phyloP scores from a whole-genome alignment of 495 filamentous ascomycete species.

The Penicillium macrosclerotiorum region DNA sequence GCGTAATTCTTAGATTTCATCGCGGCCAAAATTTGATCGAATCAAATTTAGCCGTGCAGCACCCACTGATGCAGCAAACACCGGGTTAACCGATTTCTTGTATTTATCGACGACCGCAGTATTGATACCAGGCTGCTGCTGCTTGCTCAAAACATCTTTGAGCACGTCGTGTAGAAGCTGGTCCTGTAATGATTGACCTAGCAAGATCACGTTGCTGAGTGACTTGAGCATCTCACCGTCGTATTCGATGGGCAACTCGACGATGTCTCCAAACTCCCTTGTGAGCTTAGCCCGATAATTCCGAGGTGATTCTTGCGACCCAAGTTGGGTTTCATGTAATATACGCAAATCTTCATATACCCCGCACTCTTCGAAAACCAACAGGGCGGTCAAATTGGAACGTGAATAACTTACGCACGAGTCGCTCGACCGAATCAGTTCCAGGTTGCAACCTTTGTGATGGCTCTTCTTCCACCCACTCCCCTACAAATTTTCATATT shows the following conservation, averaged over 20 bases:
- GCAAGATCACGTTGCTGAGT: slow-evolving; percentile 2
- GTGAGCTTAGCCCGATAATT: neutral
- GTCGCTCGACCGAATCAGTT: no score
- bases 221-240: neutral
- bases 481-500: no score
- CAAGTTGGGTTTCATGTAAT: neutral
- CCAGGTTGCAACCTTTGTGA: no score
- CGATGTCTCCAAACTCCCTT: neutral
- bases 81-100: neutral
- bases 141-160: neutral
- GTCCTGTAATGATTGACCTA: neutral
- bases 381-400: neutral
- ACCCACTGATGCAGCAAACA: slow-evolving; percentile 1
- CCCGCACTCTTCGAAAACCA: neutral
- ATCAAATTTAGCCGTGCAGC: slow-evolving; percentile 2
- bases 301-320: neutral
- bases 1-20: neutral
- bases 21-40: neutral
- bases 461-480: no score
- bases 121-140: neutral
- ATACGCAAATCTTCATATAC: neutral
- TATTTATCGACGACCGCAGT: neutral
- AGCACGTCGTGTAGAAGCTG: neutral
- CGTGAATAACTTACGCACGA: no score
- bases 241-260: neutral